Conservation (phyloP, 2,329 filamentous ascomycete genomes). For the Sclerotinia minor region DNA sequence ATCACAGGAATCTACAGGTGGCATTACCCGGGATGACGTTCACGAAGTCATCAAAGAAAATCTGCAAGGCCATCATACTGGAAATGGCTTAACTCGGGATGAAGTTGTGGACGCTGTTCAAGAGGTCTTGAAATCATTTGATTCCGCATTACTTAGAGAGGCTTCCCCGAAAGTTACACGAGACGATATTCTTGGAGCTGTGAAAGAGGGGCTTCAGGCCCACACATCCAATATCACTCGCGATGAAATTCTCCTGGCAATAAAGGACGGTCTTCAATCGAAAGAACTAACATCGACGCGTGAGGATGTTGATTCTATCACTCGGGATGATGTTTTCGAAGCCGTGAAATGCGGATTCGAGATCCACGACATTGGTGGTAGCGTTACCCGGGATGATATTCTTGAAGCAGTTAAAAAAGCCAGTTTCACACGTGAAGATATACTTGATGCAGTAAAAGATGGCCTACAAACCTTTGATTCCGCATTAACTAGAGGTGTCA, state of each 20-base stretch:
- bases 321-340: constrained; percentile 62
- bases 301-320: constrained; percentile 47
- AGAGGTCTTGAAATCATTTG: constrained; percentile 82
- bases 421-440: constrained; percentile 61
- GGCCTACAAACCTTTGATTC: constrained; percentile 55
- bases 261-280: constrained; percentile 58
- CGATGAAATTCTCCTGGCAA: constrained; percentile 60
- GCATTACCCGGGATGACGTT: constrained; percentile 77
- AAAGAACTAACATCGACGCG: constrained; percentile 48
- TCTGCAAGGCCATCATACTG: constrained; percentile 63
- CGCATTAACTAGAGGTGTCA: constrained; percentile 31
- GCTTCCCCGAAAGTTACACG: constrained; percentile 66
- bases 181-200: constrained; percentile 79
- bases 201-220: constrained; percentile 84
- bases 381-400: constrained; percentile 64
- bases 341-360: constrained; percentile 63
- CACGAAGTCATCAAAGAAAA: constrained; percentile 75
- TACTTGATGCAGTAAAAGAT: constrained; percentile 64
- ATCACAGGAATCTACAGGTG: constrained; percentile 62
- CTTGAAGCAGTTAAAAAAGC: constrained; percentile 63
- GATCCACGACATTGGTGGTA: constrained; percentile 65
- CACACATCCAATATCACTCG: constrained; percentile 55
- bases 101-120: constrained; percentile 82
- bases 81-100: constrained; percentile 70
- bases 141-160: constrained; percentile 66